Percentiles rank a stretch among this genome's conserved stretches.
phyloP scores from a whole-genome alignment of 2,329 filamentous ascomycete genomes.

The Trichophyton mentagrophytes region DNA sequence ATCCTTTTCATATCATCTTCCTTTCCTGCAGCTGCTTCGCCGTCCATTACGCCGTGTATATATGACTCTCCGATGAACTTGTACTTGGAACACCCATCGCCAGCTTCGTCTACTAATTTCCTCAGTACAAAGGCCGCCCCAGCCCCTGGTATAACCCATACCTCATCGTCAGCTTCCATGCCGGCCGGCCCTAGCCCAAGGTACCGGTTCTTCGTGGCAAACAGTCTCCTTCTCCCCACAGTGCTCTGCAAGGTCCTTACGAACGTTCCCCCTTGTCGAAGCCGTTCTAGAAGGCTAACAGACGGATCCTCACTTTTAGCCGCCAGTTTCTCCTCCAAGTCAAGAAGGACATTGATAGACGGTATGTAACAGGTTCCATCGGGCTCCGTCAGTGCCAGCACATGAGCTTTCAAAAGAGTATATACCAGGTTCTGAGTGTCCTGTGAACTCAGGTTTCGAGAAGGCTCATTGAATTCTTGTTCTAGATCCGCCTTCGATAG shows the following conservation, averaged over 20 bases:
- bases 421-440: neutral
- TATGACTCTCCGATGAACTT: slow-evolving; percentile 13
- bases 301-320: neutral
- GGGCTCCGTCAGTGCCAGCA: neutral
- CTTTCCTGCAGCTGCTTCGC: slow-evolving; percentile 7
- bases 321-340: neutral
- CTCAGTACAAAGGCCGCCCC: slow-evolving; percentile 10
- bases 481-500: neutral
- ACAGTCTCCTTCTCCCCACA: slow-evolving; percentile 10
- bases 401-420: neutral
- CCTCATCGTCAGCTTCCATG: slow-evolving; percentile 8
- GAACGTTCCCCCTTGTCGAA: neutral
- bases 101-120: neutral
- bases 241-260: slow-evolving; percentile 2
- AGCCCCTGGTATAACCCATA: slow-evolving; percentile 13
- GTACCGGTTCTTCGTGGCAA: slow-evolving; percentile 9
- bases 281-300: neutral
- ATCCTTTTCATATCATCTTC: neutral
- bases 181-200: slow-evolving; percentile 9
- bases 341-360: neutral
- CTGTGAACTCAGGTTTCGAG: neutral
- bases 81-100: neutral
- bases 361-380: neutral
- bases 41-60: slow-evolving; percentile 13
- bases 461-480: neutral